Evolutionary conservation across 208 protist species (phyloP), one percentile per base, ranked within the genome.

Genomic region (Strigomonas culicis): DNA sequence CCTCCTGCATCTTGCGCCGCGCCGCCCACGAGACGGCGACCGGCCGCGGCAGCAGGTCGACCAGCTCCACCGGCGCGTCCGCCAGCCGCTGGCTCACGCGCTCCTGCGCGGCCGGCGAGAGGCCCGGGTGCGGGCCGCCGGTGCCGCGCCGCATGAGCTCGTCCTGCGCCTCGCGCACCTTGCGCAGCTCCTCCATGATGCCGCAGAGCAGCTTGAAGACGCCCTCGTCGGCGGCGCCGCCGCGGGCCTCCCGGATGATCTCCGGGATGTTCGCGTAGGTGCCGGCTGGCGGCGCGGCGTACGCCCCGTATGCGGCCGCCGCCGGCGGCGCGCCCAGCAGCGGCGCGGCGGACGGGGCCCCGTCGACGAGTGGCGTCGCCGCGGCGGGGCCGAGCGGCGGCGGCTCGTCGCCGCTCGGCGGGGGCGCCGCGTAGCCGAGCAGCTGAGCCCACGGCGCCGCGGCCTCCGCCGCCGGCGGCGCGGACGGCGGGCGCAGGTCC

Each of bases 101-200:
- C 34, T 84, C 72, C 57, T 68, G 76, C 59, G 74, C 44, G 1
- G 64, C 79, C 15, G 80, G 82, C 15, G 79, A 84, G 41, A 81
- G 27, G 34, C 50, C 55, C 2, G 63, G 43, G 27, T 67, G 56
- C 15, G 59, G 60, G 8, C 59, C 50, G 59, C 21, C 59, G 24
- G 68, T 46, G 24, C 50, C 58, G 46, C 73, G 72, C 11, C 61
- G 66, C 53, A 90, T 66, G 21, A 83, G n/a, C 39, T 66, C 72
- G 44, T 89, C 82, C 64, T 94, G 87, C 49, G 80, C 74, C 63
- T 85, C 80, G 21, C 88, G 84, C 49, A 94, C 70, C 50, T 77
- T 78, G 31, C 81, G 80, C n/a, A 92, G 71, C 72, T 95, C 89
- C 74, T 93, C 86, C 82, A 93, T 90, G 50, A 95, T 82, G 34